Conservation (phyloP, 257 asterid genomes). For the Gardenia jasminoides region DNA sequence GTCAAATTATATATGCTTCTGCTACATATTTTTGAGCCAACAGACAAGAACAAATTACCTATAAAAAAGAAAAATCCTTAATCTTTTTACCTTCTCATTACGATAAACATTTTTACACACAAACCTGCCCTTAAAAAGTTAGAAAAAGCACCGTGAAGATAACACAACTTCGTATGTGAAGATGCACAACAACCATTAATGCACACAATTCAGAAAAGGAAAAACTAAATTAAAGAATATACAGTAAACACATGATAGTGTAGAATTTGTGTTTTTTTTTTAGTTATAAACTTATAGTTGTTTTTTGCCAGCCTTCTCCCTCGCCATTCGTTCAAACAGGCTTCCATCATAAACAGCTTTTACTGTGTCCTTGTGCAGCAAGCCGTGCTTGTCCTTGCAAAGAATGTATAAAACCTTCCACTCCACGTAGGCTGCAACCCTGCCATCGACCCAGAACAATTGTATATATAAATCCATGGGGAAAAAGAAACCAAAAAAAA, state of each 20-base stretch:
- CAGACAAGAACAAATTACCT: no score
- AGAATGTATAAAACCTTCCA: constrained; percentile 68
- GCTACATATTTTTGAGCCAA: no score
- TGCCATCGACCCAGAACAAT: constrained; percentile 13
- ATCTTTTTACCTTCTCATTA: no score
- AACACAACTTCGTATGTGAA: no score
- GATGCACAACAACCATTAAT: background rate
- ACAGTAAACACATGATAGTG: background rate
- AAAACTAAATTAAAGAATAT: background rate
- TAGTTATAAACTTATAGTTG: constrained; percentile 19
- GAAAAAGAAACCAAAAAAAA: background rate
- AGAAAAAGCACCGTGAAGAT: no score
- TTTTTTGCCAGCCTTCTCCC: constrained; percentile 53
- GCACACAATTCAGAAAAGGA: background rate
- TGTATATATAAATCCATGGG: background rate
- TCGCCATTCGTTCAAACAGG: constrained; percentile 67
- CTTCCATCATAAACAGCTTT: constrained; percentile 75
- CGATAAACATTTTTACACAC: no score
- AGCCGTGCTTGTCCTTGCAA: constrained; percentile 68
- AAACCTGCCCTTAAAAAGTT: no score
- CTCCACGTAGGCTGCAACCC: constrained; percentile 66
- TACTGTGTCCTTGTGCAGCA: constrained; percentile 54
- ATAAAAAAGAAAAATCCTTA: no score
- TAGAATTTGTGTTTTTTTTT: background rate
- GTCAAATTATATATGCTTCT: no score